Evolutionary conservation across 1,284 basidiomycete genomes (phyloP), one percentile per base, ranked within the genome.

Genomic region (Volvariella volvacea): DNA sequence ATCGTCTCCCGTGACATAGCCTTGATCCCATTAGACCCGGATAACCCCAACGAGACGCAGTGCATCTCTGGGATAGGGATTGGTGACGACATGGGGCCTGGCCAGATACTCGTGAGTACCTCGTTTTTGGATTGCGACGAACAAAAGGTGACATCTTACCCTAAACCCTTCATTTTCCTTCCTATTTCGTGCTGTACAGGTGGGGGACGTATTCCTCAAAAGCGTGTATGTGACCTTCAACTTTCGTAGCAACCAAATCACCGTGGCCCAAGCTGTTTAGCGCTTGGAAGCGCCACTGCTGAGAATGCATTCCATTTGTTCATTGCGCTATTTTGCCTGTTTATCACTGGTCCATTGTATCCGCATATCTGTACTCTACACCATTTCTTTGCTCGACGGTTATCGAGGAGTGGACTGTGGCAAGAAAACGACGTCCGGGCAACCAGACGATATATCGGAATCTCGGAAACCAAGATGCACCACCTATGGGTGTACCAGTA

Each of bases 161-260:
- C 25, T 28, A 28, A 28, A 28, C 25, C 25, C 25, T 28, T 28
- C 25, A 28, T 28, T 28, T 28, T 12, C 6, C 25, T 12, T 28
- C 25, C 6, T 28, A 6, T 28, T 28, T 28, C 12, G 6, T 28
- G 6, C 12, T 28, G 6, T 28, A 6, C 41, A 77, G 74, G 65
- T 80, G 41, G 80, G 81, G 32, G 82, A 82, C 52, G 78, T 80
- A 33, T 88, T 87, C 71, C 66, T 88, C 56, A 87, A 88, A 74
- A 88, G 86, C 56, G 85, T 75, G 0, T 88, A 88, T 62, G 85
- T 87, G 62, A 86, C 83, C 9, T 84, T 80, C 7, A 76, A 91
- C 55, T 76, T 81, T 7, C 63, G 63, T 22, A 74, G 76, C 56
- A 87, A 92, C 63, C 65, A 71, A 41, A 73, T 92, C 46, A 82